Evolutionary conservation across 2,329 filamentous ascomycete species (phyloP).

Genomic region (Diaporthe ilicicola): DNA sequence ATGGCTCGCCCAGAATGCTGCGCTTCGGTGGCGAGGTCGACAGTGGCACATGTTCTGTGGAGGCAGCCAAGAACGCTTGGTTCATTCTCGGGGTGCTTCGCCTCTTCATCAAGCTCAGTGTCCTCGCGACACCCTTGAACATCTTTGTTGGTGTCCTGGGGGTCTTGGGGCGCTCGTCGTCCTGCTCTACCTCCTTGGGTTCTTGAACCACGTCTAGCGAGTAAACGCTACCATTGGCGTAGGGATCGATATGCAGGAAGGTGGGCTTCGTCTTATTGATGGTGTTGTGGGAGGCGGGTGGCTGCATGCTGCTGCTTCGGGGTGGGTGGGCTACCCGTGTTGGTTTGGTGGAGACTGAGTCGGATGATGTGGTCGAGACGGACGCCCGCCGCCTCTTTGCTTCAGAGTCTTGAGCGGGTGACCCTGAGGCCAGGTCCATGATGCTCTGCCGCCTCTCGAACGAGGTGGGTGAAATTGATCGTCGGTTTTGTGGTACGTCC

Average conservation of each 20-base stretch:
- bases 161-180: slow-evolving; percentile 44
- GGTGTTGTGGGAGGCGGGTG: slow-evolving; percentile 42
- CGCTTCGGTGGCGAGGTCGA: slow-evolving; percentile 40
- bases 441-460: slow-evolving; percentile 41
- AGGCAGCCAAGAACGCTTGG: slow-evolving; percentile 42
- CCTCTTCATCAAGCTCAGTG: slow-evolving; percentile 63
- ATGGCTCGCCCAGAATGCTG: slow-evolving; percentile 36
- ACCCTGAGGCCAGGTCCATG: slow-evolving; percentile 3
- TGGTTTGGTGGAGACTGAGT: slow-evolving; percentile 35
- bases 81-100: slow-evolving; percentile 60
- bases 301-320: slow-evolving; percentile 54
- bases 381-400: slow-evolving; percentile 43
- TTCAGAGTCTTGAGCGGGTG: slow-evolving; percentile 32
- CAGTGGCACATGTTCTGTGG: slow-evolving; percentile 45
- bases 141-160: slow-evolving; percentile 57
- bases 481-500: slow-evolving; percentile 53
- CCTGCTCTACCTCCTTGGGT: slow-evolving; percentile 40
- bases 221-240: slow-evolving; percentile 50
- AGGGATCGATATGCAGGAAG: slow-evolving; percentile 65
- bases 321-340: slow-evolving; percentile 42
- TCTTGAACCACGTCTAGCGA: slow-evolving; percentile 40
- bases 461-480: slow-evolving; percentile 54
- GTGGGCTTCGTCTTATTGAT: slow-evolving; percentile 48
- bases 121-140: slow-evolving; percentile 58
- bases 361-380: slow-evolving; percentile 43